Evolutionary conservation across 75 land plant species (phyloP).

Genomic region (Pseudotsuga menziesii): DNA sequence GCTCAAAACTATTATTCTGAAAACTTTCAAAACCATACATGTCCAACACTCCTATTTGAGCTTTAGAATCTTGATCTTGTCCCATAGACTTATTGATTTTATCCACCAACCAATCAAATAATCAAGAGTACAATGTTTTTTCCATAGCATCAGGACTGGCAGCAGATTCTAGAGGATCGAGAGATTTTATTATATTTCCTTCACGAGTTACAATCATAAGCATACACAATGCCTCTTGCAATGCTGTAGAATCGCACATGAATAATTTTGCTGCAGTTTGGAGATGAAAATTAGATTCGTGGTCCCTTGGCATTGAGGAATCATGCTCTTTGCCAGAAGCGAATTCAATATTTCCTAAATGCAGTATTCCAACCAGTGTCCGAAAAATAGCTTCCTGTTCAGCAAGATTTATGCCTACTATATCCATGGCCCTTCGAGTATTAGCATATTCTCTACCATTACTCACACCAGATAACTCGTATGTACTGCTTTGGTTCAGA

Average conservation of each 20-base stretch:
- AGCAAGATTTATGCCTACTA: constrained; percentile 84
- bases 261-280: constrained; percentile 63
- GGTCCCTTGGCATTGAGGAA: constrained; percentile 63
- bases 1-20: constrained; percentile 33
- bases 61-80: constrained; percentile 24
- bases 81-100: constrained; percentile 37
- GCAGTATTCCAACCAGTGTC: constrained; percentile 69
- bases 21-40: constrained; percentile 50
- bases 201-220: constrained; percentile 86
- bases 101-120: constrained; percentile 37
- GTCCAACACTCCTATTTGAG: constrained; percentile 34
- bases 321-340: constrained; percentile 77
- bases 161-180: constrained; percentile 49
- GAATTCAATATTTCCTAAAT: constrained; percentile 84
- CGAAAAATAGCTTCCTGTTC: constrained; percentile 95
- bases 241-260: constrained; percentile 54
- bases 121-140: constrained; percentile 20
- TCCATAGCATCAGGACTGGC: constrained; percentile 24
- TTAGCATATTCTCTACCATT: constrained; percentile 75
- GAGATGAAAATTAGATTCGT: constrained; percentile 58
- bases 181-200: constrained; percentile 67
- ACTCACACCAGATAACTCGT: constrained; percentile 74
- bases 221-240: constrained; percentile 70
- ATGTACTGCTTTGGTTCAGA: constrained; percentile 87
- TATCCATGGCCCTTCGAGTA: constrained; percentile 94